Conservation (phyloP, 208 protist species). For the Porcisia hertigi region DNA sequence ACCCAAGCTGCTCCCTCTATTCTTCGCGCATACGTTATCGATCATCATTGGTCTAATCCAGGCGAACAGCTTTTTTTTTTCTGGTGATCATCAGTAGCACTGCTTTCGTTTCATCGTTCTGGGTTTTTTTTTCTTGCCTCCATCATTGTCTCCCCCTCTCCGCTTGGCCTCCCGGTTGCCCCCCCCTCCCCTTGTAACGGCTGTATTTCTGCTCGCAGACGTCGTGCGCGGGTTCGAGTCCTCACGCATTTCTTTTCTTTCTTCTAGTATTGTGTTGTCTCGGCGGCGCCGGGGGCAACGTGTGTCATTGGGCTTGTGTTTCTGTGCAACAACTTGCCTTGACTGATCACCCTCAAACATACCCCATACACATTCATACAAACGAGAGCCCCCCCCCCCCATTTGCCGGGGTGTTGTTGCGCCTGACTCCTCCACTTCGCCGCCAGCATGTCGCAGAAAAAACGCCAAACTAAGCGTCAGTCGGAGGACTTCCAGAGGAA, state of each 20-base stretch:
- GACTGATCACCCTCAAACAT: too few species aligned
- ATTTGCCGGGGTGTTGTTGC: not conserved
- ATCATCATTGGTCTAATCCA: not conserved
- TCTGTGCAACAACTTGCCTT: not conserved
- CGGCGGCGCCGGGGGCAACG: too few species aligned
- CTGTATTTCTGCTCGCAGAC: not conserved
- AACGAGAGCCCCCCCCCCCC: too few species aligned
- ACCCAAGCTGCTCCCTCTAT: not conserved
- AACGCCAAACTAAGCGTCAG: not conserved
- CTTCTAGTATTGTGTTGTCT: conserved; percentile 2
- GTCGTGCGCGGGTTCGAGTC: not conserved
- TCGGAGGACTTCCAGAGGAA: not conserved
- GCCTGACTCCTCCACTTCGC: not conserved
- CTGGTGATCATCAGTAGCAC: not conserved
- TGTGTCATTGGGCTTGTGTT: conserved; percentile 7
- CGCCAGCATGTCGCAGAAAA: not conserved
- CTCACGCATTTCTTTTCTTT: not conserved
- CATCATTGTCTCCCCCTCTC: not conserved
- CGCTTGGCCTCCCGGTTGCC: not conserved
- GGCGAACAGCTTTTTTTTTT: too few species aligned
- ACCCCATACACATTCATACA: too few species aligned
- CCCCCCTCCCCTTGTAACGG: not conserved
- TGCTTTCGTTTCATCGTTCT: not conserved
- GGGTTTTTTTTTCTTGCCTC: not conserved
- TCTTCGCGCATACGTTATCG: not conserved